phyloP scores from a whole-genome alignment of 2,329 filamentous ascomycete species.

The Teratosphaeria epicoccoides region DNA sequence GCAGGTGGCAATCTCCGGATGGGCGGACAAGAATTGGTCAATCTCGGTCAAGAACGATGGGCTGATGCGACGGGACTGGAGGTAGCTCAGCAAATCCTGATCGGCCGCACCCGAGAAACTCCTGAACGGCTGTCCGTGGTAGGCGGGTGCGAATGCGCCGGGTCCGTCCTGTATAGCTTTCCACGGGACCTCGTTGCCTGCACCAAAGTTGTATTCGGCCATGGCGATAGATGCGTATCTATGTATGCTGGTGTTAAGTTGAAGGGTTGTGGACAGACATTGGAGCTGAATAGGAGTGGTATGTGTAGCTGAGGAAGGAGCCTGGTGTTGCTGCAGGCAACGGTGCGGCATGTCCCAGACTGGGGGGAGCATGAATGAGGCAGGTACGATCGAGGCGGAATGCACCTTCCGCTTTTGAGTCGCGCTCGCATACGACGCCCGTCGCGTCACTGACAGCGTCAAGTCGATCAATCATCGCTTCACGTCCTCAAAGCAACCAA shows the following conservation, averaged over 20 bases:
- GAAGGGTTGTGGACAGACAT: too few species aligned
- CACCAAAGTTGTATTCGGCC: too few species aligned
- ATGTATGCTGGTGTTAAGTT: too few species aligned
- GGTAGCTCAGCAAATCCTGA: not conserved
- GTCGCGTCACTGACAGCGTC: too few species aligned
- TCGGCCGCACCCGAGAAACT: not conserved
- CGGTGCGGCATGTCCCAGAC: not conserved
- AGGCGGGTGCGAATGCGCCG: too few species aligned
- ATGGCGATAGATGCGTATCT: too few species aligned
- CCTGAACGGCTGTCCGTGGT: not conserved
- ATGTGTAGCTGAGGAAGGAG: not conserved
- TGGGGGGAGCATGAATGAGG: not conserved
- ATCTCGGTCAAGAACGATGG: slow-evolving; percentile 1
- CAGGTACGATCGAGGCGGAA: not conserved
- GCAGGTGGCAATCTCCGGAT: slow-evolving; percentile 1
- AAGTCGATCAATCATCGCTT: too few species aligned
- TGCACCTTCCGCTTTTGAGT: not conserved
- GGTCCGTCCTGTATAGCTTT: too few species aligned
- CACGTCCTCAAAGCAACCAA: too few species aligned
- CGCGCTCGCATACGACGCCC: not conserved
- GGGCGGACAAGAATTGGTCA: slow-evolving; percentile 1
- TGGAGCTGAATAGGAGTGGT: too few species aligned
- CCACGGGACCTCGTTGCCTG: too few species aligned
- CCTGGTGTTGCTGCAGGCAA: too few species aligned
- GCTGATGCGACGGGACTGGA: not conserved